Percentiles rank a stretch among this genome's conserved stretches.
These are phyloP conservation scores for Corymbia maculata DNA, from an alignment of 345 rosid genomes.

Conservation along the genomic window DNA sequence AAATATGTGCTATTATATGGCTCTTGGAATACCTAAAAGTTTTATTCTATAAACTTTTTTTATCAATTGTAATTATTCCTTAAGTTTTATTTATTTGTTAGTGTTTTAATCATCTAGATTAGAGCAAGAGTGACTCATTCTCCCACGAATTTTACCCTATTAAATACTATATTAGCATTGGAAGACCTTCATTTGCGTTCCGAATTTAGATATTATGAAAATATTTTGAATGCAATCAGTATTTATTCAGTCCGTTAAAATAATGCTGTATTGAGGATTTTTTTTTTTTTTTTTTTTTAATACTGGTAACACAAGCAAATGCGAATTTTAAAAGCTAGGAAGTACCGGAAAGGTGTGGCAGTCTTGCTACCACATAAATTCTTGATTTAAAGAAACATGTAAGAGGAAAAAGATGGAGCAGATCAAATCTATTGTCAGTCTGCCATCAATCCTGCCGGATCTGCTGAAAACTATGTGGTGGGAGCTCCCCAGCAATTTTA, in stretches of 20 bases:
- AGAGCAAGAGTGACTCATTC: background rate
- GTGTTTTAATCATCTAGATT: background rate
- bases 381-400: background rate
- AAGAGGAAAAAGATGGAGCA: background rate
- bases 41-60: background rate
- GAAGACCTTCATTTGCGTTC: background rate
- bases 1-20: background rate
- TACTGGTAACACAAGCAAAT: background rate
- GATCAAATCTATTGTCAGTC: background rate
- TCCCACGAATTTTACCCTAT: background rate
- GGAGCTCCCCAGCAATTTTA: background rate
- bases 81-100: too few relatives aligned
- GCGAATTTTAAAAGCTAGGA: background rate
- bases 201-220: background rate
- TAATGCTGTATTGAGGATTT: rapidly evolving
- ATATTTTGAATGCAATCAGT: background rate
- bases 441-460: background rate
- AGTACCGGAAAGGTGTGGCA: background rate
- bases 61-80: background rate
- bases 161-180: background rate
- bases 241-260: background rate
- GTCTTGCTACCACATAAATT: background rate
- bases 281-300: background rate
- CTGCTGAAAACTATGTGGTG: background rate
- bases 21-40: background rate